A percentile compares a stretch with the other conserved stretches of the same genome.
Conservation (phyloP, 176 grass and related monocot genomes). For the Carex parvula region DNA sequence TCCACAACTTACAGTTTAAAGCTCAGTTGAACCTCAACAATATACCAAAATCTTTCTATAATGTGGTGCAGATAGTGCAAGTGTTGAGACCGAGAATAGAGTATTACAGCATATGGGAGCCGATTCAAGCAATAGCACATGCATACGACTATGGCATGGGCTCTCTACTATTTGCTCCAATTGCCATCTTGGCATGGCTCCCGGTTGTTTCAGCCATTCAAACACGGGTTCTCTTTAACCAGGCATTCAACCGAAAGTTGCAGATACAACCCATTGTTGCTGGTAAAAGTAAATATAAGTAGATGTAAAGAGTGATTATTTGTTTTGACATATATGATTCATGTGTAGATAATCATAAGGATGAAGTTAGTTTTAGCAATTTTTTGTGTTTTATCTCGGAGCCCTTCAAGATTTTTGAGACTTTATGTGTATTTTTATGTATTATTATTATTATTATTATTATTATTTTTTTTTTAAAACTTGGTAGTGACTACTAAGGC, state of each 20-base stretch:
- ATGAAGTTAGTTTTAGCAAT: slow-evolving; percentile 4
- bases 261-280: slow-evolving; percentile 84
- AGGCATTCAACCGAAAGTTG: slow-evolving; percentile 62
- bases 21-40: not conserved
- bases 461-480: not conserved
- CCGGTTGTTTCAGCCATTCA: slow-evolving; percentile 87
- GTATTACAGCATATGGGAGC: slow-evolving; percentile 65
- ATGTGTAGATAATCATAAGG: slow-evolving; percentile 6
- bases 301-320: slow-evolving; percentile 24
- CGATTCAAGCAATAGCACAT: slow-evolving; percentile 79
- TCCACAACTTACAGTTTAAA: not conserved
- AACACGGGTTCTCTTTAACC: slow-evolving; percentile 93
- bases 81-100: slow-evolving; percentile 80
- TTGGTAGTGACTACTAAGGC: too few relatives aligned
- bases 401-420: not conserved
- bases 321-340: slow-evolving; percentile 20
- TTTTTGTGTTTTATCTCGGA: not conserved
- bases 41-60: not conserved
- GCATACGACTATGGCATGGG: slow-evolving; percentile 94
- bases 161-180: slow-evolving; percentile 64
- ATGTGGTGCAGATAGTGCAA: slow-evolving; percentile 58
- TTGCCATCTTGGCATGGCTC: slow-evolving; percentile 80
- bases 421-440: not conserved
- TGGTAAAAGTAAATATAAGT: slow-evolving; percentile 68
- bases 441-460: not conserved